Conservation (phyloP, 352 stramenopile genomes). For the Globisporangium carolinianum region DNA sequence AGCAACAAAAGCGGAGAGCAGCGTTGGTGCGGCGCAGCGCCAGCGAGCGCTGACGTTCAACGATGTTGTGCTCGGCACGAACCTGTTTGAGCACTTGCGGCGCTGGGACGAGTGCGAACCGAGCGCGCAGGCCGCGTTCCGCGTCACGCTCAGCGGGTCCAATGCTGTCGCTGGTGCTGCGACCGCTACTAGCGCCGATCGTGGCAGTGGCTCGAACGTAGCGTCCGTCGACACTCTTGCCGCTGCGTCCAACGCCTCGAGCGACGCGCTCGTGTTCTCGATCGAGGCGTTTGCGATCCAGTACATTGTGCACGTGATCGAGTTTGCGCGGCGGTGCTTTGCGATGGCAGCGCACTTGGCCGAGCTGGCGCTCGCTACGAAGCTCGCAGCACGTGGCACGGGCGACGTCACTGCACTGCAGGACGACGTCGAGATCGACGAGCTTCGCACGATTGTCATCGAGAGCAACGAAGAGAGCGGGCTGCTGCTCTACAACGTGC, state of each 20-base stretch:
- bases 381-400: neutral
- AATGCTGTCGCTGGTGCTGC: neutral
- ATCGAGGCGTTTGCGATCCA: slow-evolving; percentile 39
- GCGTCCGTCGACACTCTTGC: too few species aligned
- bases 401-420: neutral
- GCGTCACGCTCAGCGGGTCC: slow-evolving; percentile 3
- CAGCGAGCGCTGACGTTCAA: slow-evolving; percentile 19
- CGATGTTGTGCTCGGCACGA: slow-evolving; percentile 29
- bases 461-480: slow-evolving; percentile 73
- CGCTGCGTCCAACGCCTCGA: too few species aligned
- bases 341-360: slow-evolving; percentile 50
- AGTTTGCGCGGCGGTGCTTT: slow-evolving; percentile 60
- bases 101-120: slow-evolving; percentile 30
- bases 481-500: slow-evolving; percentile 59
- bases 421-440: slow-evolving; percentile 12
- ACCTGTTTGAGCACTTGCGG: slow-evolving; percentile 54
- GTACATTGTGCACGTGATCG: slow-evolving; percentile 49
- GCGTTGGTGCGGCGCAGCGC: neutral
- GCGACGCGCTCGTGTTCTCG: neutral
- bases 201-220: neutral
- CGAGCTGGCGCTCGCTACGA: slow-evolving; percentile 9
- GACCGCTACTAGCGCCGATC: too few species aligned
- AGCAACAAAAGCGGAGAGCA: neutral
- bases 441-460: slow-evolving; percentile 27
- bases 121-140: slow-evolving; percentile 10